A percentile compares a stretch with the other conserved stretches of the same genome.
phyloP scores from a whole-genome alignment of 805 yeast genomes.

The Yueomyces sp. region DNA sequence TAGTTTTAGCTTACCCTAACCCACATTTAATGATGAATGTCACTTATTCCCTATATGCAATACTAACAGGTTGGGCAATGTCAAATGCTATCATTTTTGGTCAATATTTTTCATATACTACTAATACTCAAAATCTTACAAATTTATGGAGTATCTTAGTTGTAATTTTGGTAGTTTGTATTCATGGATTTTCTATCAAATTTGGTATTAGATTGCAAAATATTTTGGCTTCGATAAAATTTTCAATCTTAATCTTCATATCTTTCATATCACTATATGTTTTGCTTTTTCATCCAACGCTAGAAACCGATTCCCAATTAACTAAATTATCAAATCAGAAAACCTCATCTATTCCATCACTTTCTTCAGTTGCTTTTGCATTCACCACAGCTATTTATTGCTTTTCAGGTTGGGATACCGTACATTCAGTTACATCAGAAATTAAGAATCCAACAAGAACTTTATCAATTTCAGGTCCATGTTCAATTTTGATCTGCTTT shows the following conservation, averaged over 20 bases:
- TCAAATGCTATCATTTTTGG: conserved; percentile 50
- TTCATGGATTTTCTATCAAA: conserved; percentile 48
- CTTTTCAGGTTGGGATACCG: conserved; percentile 50
- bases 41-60: conserved; percentile 34
- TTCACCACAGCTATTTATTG: conserved; percentile 46
- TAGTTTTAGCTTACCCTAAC: conserved; percentile 50
- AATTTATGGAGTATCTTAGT: conserved; percentile 29
- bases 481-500: conserved; percentile 34
- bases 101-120: conserved; percentile 38
- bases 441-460: conserved; percentile 46
- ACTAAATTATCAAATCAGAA: not conserved
- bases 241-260: conserved; percentile 40
- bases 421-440: conserved; percentile 49
- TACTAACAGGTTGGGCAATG: conserved; percentile 41
- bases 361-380: conserved; percentile 39
- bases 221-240: conserved; percentile 46
- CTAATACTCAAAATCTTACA: conserved; percentile 26
- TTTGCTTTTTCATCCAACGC: conserved; percentile 23
- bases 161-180: conserved; percentile 24
- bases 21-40: conserved; percentile 46
- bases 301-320: too few relatives aligned
- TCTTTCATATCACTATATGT: conserved; percentile 47
- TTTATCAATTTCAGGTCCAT: conserved; percentile 47
- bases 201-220: conserved; percentile 53
- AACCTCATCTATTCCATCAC: conserved; percentile 13